Evolutionary conservation across 2,329 filamentous ascomycete species (phyloP).

Genomic region (Nothophoma quercina): DNA sequence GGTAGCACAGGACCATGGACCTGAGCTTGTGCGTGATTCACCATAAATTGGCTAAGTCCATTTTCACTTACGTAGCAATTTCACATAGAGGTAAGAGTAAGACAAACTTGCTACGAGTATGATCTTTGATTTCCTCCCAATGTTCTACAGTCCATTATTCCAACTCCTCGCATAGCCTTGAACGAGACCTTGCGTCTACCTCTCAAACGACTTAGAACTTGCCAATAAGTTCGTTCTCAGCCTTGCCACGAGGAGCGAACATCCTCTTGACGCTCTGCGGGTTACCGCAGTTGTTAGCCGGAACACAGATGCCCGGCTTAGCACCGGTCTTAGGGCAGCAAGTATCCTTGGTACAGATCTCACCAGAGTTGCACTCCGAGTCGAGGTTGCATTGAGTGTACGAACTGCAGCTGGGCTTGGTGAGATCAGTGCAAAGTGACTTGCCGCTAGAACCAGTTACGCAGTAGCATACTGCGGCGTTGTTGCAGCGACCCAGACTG

Average conservation of each 20-base stretch:
- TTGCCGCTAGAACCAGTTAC: not conserved
- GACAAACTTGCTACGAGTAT: no score
- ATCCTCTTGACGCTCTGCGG: not conserved
- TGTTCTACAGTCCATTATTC: not conserved
- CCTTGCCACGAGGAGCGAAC: constrained; percentile 4
- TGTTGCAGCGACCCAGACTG: not conserved
- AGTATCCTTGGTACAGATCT: constrained; percentile 9
- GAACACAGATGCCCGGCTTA: constrained; percentile 6
- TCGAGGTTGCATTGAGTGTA: not conserved
- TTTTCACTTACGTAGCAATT: no score
- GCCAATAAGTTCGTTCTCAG: not conserved
- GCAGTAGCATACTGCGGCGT: not conserved
- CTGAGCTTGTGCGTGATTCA: no score
- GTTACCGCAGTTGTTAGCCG: constrained; percentile 3
- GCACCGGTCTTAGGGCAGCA: constrained; percentile 5
- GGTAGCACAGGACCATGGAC: no score
- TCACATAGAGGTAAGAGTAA: no score
- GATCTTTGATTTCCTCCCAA: constrained; percentile 2
- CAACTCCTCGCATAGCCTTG: no score
- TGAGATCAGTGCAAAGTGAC: not conserved
- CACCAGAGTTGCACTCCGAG: not conserved
- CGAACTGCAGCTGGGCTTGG: no score
- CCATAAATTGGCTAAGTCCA: no score
- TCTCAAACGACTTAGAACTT: not conserved
- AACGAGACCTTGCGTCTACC: no score